Evolutionary conservation across 208 protist species (phyloP).

Genomic region (Zelonia costaricensis): DNA sequence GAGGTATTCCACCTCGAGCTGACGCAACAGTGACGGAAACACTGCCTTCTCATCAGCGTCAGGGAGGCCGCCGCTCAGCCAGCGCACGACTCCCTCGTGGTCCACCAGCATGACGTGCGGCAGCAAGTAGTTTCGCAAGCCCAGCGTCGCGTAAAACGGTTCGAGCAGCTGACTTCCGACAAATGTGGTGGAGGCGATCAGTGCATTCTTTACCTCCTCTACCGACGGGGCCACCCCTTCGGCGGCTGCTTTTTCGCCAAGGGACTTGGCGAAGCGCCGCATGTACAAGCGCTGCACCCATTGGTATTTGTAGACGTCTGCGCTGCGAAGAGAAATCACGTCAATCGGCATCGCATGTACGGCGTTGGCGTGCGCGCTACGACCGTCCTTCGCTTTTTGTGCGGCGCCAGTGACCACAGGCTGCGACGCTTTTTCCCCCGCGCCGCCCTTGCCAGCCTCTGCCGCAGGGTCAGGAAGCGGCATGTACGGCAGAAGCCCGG

Average conservation of each 20-base stretch:
- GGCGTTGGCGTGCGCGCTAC: neutral
- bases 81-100: conserved; percentile 77
- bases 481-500: conserved; percentile 50
- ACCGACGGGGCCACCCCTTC: conserved; percentile 1
- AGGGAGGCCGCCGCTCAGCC: conserved; percentile 81
- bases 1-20: conserved; percentile 81
- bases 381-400: conserved; percentile 7
- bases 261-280: conserved; percentile 62
- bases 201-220: conserved; percentile 17
- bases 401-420: neutral
- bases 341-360: conserved; percentile 58
- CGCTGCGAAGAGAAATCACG: conserved; percentile 78
- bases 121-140: conserved; percentile 82
- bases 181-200: conserved; percentile 75
- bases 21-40: conserved; percentile 63
- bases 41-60: conserved; percentile 66
- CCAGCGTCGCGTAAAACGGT: conserved; percentile 69
- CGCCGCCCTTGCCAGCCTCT: neutral
- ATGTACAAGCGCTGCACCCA: conserved; percentile 85
- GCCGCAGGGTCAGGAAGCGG: conserved; percentile 13
- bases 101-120: conserved; percentile 86
- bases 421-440: conserved; percentile 1
- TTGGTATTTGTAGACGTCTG: conserved; percentile 79
- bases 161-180: conserved; percentile 72
- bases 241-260: conserved; percentile 16